A percentile compares a stretch with the other conserved stretches of the same genome.
These are phyloP conservation scores for Azolla pinnata DNA, from an alignment of 75 land plant species.

Conservation along the genomic window DNA sequence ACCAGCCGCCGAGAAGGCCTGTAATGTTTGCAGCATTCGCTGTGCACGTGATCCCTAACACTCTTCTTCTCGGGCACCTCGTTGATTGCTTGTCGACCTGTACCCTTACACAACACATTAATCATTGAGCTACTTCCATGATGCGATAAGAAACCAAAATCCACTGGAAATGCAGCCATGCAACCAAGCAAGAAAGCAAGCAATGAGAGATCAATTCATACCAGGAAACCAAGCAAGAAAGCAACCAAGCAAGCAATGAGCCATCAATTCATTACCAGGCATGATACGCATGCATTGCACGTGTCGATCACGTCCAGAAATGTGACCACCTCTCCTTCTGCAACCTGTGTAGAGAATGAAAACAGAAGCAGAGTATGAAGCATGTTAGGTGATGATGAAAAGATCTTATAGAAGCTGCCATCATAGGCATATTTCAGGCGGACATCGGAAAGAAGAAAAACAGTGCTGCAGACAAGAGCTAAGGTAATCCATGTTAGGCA, in stretches of 20 bases:
- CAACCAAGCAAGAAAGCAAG: neutral
- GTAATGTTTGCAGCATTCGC: conserved; percentile 24
- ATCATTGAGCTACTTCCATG: too few species aligned
- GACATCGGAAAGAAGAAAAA: too few species aligned
- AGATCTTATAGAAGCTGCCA: too few species aligned
- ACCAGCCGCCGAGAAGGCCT: conserved; percentile 48
- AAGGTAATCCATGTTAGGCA: too few species aligned
- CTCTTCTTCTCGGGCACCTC: conserved; percentile 34
- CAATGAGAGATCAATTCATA: too few species aligned
- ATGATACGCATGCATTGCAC: conserved; percentile 37
- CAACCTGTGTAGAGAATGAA: too few species aligned
- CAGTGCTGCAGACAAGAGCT: too few species aligned
- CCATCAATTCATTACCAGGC: conserved; percentile 33
- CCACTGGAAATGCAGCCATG: neutral
- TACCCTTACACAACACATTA: too few species aligned
- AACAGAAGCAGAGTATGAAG: too few species aligned
- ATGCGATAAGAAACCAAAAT: too few species aligned
- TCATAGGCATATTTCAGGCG: too few species aligned
- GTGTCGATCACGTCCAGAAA: conserved; percentile 42
- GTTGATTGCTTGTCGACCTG: conserved; percentile 49
- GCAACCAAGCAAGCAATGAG: neutral
- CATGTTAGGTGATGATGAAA: too few species aligned
- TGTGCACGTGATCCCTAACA: conserved; percentile 37
- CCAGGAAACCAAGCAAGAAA: neutral
- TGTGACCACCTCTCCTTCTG: conserved; percentile 33